Evolutionary conservation across 352 stramenopile genomes (phyloP).

Genomic region (Phytophthora multivora): DNA sequence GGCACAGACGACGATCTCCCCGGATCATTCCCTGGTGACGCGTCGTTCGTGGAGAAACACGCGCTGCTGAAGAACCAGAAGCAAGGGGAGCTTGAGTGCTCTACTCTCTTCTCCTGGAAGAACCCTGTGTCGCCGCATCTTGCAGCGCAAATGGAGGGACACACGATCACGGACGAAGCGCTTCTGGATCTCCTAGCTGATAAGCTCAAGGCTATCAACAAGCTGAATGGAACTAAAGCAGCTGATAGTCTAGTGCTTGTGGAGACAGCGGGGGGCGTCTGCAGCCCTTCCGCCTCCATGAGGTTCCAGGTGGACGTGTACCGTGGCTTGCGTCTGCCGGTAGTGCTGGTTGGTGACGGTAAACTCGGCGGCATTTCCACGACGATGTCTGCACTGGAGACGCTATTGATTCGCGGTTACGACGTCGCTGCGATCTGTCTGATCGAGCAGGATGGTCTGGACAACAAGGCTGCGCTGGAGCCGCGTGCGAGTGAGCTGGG

Average conservation of each 20-base stretch:
- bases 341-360: conserved; percentile 96
- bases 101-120: conserved; percentile 94
- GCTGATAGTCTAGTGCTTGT: conserved; percentile 80
- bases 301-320: conserved; percentile 96
- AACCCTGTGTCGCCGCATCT: conserved; percentile 95
- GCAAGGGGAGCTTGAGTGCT: conserved; percentile 45
- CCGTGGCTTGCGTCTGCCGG: conserved; percentile 82
- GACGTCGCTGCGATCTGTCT: conserved; percentile 86
- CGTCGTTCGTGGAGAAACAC: conserved; percentile 83
- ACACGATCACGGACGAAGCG: conserved; percentile 87
- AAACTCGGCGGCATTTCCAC: conserved; percentile 95
- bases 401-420: conserved; percentile 91
- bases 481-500: conserved; percentile 66
- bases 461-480: conserved; percentile 70
- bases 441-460: conserved; percentile 76
- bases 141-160: conserved; percentile 86
- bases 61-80: conserved; percentile 18
- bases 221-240: conserved; percentile 24
- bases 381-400: conserved; percentile 94
- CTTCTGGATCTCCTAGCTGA: conserved; percentile 78
- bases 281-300: conserved; percentile 88
- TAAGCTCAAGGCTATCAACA: conserved; percentile 51
- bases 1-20: conserved; percentile 66
- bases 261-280: conserved; percentile 96
- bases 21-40: conserved; percentile 73